phyloP scores from a whole-genome alignment of 2,329 filamentous ascomycete species.

The Calonectria leucothoes region DNA sequence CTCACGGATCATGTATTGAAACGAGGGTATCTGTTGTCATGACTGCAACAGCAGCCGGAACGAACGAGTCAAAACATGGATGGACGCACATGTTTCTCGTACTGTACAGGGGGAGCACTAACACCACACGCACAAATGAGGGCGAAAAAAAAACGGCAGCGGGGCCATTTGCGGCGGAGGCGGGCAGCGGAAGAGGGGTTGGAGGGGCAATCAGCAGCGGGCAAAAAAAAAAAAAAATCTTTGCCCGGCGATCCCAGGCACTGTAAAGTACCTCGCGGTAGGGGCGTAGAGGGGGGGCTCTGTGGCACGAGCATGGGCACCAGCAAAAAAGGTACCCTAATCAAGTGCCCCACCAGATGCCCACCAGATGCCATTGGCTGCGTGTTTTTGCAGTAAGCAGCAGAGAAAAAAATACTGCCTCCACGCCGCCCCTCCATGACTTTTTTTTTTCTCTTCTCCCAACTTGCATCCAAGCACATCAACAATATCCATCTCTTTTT shows the following conservation, averaged over 20 bases:
- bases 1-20: background rate
- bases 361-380: constrained; percentile 37
- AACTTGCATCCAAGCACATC: constrained; percentile 47
- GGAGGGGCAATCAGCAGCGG: constrained; percentile 18
- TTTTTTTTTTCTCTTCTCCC: constrained; percentile 54
- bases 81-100: background rate
- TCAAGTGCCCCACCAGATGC: constrained; percentile 34
- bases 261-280: constrained; percentile 1
- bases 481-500: constrained; percentile 48
- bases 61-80: background rate
- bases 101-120: constrained; percentile 2
- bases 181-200: constrained; percentile 13
- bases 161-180: constrained; percentile 15
- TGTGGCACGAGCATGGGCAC: constrained; percentile 1
- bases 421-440: constrained; percentile 52
- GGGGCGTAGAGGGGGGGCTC: constrained; percentile 1
- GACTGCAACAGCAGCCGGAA: background rate
- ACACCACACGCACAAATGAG: background rate
- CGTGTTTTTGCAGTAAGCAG: constrained; percentile 43
- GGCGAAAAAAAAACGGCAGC: constrained; percentile 18
- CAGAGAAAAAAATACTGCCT: constrained; percentile 50
- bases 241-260: background rate
- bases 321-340: constrained; percentile 41
- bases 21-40: background rate
- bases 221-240: constrained; percentile 1